A percentile compares a stretch with the other conserved stretches of the same genome.
Evolutionary conservation across 495 filamentous ascomycete species (phyloP).

Genomic region (Cudoniella acicularis): DNA sequence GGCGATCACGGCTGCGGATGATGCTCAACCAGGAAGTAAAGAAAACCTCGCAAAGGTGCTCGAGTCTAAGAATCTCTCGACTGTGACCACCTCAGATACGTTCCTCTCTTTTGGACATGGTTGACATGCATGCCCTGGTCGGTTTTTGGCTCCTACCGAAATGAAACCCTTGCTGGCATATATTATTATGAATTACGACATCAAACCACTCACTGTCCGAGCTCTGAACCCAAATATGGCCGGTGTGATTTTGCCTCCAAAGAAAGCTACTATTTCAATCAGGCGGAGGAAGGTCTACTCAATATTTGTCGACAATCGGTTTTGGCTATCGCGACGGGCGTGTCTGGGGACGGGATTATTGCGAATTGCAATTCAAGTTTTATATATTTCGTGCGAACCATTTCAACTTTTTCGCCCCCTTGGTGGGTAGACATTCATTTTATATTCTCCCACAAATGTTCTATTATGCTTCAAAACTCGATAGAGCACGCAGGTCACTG

Average conservation of each 20-base stretch:
- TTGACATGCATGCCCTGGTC: constrained; percentile 54
- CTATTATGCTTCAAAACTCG: too few relatives aligned
- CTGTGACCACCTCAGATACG: constrained; percentile 33
- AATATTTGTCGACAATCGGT: too few relatives aligned
- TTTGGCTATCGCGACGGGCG: too few relatives aligned
- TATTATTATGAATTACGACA: constrained; percentile 53
- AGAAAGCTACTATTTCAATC: constrained; percentile 28
- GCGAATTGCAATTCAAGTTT: too few relatives aligned
- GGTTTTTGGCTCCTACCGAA: constrained; percentile 52
- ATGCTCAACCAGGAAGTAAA: constrained; percentile 2
- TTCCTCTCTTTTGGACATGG: constrained; percentile 47
- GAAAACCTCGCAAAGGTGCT: constrained; percentile 29
- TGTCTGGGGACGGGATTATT: too few relatives aligned
- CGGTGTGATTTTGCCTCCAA: constrained; percentile 31
- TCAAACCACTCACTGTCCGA: constrained; percentile 28
- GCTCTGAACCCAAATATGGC: constrained; percentile 30
- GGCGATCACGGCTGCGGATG: too few relatives aligned
- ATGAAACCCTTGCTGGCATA: constrained; percentile 55
- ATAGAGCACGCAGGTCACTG: too few relatives aligned
- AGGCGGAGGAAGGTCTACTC: constrained; percentile 24
- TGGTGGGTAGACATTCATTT: too few relatives aligned
- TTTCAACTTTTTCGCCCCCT: too few relatives aligned
- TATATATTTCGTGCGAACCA: too few relatives aligned
- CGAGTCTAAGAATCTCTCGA: constrained; percentile 11
- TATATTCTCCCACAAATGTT: too few relatives aligned